Base-by-base conservation (phyloP, 1,284 basidiomycete genomes). In the Cutaneotrichosporon arboriforme region DNA sequence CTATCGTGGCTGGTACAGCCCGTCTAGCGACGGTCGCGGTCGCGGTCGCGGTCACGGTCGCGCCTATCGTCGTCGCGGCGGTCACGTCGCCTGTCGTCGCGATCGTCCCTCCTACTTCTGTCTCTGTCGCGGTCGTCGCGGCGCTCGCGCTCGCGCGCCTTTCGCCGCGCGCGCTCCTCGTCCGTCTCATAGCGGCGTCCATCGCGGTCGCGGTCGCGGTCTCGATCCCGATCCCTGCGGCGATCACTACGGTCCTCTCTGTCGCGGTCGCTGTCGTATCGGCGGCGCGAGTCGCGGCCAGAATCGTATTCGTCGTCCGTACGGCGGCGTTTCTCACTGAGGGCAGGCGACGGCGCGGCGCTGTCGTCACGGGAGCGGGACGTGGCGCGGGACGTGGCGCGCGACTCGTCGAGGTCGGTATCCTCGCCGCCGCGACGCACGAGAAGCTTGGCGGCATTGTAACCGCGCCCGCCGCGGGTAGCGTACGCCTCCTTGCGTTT, bases 391-490 rank as follows among this genome's bases (percentile, higher is more conserved):
- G 35, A 52, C 18, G 45, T 50, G 33, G 17, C 43, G 44, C 48
- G 42, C 46, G 54, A 43, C 20, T 54, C 40, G 36, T 41, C 22
- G 37, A 51, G 46, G 20, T 31, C 54, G 49, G 38, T 52, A 7
- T 46, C 50, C 33, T 66, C 62, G 7, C 46, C 63, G 59, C 26
- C 26, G 26, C 26, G 26, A 55, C 60, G 61, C 26, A 68, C 62
- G 34, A 72, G 52, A 20, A 68, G 60, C 34, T 64, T 65, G 1
- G 66, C 61, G 2, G 73, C 66, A 13, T 65, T 61, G 55, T 67
- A 75, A 22, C 72, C 73, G 44, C 73, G 66, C 4, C 70, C 70
- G 14, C 63, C 62, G 41, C 66, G 60, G 52, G 68, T 70, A 3
- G 54, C 53, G 22, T 51, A 46, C 46, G 64, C 65, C 42, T 67